A percentile compares a stretch with the other conserved stretches of the same genome.
phyloP scores from a whole-genome alignment of 2,329 filamentous ascomycete genomes.

The Trichoderma cornu-damae region DNA sequence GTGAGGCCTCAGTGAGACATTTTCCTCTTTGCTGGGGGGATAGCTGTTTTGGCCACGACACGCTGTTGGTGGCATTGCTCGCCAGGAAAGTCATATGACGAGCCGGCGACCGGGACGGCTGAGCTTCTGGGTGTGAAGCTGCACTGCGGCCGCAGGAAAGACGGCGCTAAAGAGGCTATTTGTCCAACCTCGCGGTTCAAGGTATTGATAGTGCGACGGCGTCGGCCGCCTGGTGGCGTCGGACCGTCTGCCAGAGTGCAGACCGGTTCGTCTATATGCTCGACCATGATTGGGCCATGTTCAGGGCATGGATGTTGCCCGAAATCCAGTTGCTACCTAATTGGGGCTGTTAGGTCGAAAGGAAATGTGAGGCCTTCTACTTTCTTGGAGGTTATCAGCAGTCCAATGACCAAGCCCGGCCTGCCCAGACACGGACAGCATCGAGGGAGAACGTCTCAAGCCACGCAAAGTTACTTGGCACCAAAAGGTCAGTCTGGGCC shows the following conservation, averaged over 20 bases:
- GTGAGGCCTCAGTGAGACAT: background rate
- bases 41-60: background rate
- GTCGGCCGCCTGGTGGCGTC: background rate
- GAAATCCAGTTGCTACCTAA: background rate
- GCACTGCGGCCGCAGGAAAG: conserved; percentile 1
- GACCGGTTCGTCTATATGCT: conserved; percentile 9
- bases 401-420: background rate
- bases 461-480: too few species aligned
- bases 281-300: background rate
- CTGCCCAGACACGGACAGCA: background rate
- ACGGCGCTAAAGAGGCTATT: background rate
- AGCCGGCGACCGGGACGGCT: background rate
- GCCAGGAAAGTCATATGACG: background rate
- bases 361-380: background rate
- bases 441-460: too few species aligned
- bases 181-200: background rate
- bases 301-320: background rate
- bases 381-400: background rate
- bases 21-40: background rate
- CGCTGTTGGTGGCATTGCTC: background rate
- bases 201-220: background rate
- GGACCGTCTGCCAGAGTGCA: background rate
- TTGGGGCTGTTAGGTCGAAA: background rate
- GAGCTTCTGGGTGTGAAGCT: background rate
- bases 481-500: too few species aligned